Conservation (phyloP, 108 stramenopile genomes). For the Pelagomonas calceolata region DNA sequence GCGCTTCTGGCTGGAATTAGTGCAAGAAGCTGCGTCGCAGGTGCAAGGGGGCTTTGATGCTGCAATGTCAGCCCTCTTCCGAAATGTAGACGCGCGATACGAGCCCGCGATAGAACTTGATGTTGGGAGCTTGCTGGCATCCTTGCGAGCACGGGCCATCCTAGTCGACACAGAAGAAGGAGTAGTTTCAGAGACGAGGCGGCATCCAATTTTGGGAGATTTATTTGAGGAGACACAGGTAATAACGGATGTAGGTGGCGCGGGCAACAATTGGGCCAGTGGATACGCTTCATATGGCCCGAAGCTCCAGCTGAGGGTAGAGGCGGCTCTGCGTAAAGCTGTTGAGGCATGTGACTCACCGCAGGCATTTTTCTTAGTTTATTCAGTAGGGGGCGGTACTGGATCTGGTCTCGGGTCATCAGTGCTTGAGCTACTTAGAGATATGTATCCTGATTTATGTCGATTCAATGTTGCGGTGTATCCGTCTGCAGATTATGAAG, state of each 20-base stretch:
- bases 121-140: neutral
- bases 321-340: conserved; percentile 29
- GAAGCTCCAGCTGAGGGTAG: conserved; percentile 28
- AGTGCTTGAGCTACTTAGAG: conserved; percentile 30
- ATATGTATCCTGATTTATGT: conserved; percentile 34
- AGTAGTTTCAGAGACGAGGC: conserved; percentile 35
- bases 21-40: conserved; percentile 37
- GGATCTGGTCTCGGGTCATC: conserved; percentile 52
- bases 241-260: conserved; percentile 42
- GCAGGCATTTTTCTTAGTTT: conserved; percentile 48
- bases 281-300: conserved; percentile 41
- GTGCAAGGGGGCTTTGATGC: conserved; percentile 22
- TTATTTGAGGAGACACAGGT: conserved; percentile 40
- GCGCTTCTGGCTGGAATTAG: conserved; percentile 35
- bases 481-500: conserved; percentile 41
- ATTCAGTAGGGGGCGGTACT: conserved; percentile 52
- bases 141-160: conserved; percentile 36
- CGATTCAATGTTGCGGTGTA: conserved; percentile 31
- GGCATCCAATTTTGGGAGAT: conserved; percentile 29
- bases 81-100: conserved; percentile 31
- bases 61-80: conserved; percentile 35
- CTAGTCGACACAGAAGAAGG: conserved; percentile 49
- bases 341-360: conserved; percentile 44
- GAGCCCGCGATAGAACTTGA: neutral
- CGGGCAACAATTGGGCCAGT: conserved; percentile 54